Base-by-base conservation (phyloP, 805 yeast genomes). In the Wickerhamomyces alni region DNA sequence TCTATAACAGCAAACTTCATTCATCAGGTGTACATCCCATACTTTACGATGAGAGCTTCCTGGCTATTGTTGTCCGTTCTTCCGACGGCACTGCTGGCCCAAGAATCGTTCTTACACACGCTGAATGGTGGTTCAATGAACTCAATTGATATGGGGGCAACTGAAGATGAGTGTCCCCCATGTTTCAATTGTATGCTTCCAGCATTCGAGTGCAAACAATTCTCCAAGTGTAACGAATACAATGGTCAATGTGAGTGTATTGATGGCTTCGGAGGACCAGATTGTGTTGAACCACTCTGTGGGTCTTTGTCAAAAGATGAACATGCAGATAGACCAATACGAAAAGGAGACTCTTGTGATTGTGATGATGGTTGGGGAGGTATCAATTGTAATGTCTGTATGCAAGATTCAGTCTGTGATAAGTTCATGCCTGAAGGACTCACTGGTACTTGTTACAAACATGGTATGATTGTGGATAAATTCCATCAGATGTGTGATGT, bases 151-250 rank as follows among this genome's bases (percentile, higher is more conserved):
- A 3, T 30, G 18, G 28, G 17, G 2, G 24, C 28, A 5, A 8
- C 36, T 13, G 47, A 32, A 12, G 53, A 68, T 10, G 67, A 73
- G 36, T 86, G 95, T 53, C 95, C 95, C 0, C 95, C 95, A 0
- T 86, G 97, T 55, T 93, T 93, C 74, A 91, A 93, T 62, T 93
- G 99, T 67, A 84, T 87, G 70, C 70, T 88, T 11, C 95, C 97
- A 2, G 82, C 88, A 46, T 88, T 85, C 54, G 82, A 80, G 46
- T 93, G 99, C 62, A 77, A 84, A 43, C 99, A 93, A 53, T 93
- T 81, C 55, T 88, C 95, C 21, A 63, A 62, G n/a, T 93, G 99
- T 65, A 86, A 93, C 59, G 74, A 82, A 26, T 87, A 69, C 61
- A 85, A 91, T 5, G 99, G 99, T 1, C 72, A 80, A 55, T 93